Conservation (phyloP, 2,329 filamentous ascomycete species). For the Clarireedia homoeocarpa region DNA sequence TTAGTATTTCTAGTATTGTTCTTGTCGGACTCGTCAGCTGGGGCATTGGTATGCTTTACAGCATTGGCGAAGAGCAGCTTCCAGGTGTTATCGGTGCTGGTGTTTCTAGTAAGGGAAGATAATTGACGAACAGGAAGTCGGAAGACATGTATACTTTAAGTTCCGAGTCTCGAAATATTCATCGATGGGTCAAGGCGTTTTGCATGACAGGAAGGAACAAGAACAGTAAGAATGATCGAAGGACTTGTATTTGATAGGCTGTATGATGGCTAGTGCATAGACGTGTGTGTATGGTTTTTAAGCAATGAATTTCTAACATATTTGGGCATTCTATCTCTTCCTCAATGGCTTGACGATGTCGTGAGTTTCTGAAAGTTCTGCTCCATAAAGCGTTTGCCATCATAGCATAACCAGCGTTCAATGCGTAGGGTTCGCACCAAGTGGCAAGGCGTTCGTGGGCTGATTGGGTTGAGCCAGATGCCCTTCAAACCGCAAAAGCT, state of each 20-base stretch:
- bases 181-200: constrained; percentile 4
- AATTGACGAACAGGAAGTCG: neutral
- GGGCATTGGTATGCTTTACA: constrained; percentile 71
- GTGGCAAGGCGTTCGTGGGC: no score
- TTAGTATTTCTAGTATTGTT: constrained; percentile 65
- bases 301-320: neutral
- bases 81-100: constrained; percentile 95
- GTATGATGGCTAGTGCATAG: constrained; percentile 2
- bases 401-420: no score
- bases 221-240: neutral
- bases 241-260: constrained; percentile 5
- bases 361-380: no score
- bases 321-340: no score
- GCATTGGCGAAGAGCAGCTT: constrained; percentile 77
- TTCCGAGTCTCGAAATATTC: neutral
- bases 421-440: no score
- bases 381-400: no score
- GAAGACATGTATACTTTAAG: constrained; percentile 7
- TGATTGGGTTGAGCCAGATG: no score
- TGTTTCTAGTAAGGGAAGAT: constrained; percentile 58
- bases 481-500: no score
- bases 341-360: no score
- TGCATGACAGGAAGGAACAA: neutral
- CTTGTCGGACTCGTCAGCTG: constrained; percentile 61
- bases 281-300: neutral